A percentile compares a stretch with the other conserved stretches of the same genome.
phyloP scores from a whole-genome alignment of 192 early-diverging fungal species.

The Bifiguratus adelaidae region DNA sequence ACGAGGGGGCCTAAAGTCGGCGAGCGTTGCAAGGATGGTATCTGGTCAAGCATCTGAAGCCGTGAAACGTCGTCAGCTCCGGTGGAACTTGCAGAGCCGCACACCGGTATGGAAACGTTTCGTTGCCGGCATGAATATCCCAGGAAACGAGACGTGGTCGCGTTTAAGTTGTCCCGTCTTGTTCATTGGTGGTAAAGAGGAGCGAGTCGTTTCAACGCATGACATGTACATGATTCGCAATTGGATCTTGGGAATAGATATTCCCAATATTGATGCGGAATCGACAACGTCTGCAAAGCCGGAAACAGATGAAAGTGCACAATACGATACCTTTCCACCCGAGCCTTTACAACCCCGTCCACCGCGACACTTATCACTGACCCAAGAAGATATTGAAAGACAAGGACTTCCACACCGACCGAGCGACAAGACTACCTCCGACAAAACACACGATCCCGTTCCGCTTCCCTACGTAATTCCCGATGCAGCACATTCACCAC shows the following conservation, averaged over 20 bases:
- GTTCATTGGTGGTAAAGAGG: slow-evolving; percentile 35
- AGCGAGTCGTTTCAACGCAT: slow-evolving; percentile 8
- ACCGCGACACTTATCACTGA: too few species aligned
- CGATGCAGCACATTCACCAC: slow-evolving; percentile 31
- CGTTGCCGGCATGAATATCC: slow-evolving; percentile 20
- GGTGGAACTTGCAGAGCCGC: slow-evolving; percentile 36
- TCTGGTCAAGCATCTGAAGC: slow-evolving; percentile 17
- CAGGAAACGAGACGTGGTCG: slow-evolving; percentile 17
- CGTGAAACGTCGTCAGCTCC: slow-evolving; percentile 24
- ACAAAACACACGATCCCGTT: slow-evolving; percentile 5
- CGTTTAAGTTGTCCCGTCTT: slow-evolving; percentile 23
- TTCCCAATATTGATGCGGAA: slow-evolving; percentile 2
- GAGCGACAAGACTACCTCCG: too few species aligned
- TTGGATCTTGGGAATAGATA: slow-evolving; percentile 13
- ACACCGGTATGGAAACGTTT: slow-evolving; percentile 34
- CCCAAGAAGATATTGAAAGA: too few species aligned
- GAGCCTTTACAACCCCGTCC: too few species aligned
- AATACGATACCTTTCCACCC: too few species aligned
- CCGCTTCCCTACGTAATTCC: slow-evolving; percentile 28
- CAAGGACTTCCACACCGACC: too few species aligned
- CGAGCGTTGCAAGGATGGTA: slow-evolving; percentile 31
- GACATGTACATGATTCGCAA: slow-evolving; percentile 28
- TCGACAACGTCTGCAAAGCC: not conserved
- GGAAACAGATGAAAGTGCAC: too few species aligned
- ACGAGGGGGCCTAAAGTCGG: slow-evolving; percentile 29